Base-by-base conservation (phyloP, 2,329 filamentous ascomycete genomes). In the Alternaria novae-zelandiae region DNA sequence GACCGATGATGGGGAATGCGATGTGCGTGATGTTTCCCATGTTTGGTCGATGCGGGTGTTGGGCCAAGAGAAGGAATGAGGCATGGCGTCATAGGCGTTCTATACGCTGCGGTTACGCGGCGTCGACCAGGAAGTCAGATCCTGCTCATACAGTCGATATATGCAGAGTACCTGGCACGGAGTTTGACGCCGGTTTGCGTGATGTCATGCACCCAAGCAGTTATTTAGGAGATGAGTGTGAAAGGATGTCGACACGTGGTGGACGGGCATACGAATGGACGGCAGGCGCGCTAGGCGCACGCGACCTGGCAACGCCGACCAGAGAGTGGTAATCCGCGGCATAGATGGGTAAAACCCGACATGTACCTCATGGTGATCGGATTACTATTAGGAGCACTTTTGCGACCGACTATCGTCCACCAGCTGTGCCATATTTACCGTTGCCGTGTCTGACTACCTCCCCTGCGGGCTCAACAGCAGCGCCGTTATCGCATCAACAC, bases 401-500 rank as follows among this genome's bases (percentile, higher is more conserved):
- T 21, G 26, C 57, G 6, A n/a, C 11, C 15, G 20, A 26, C 17
- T 20, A 15, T 25, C 32, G 30, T 36, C n/a, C 28, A 21, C 21
- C 28, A 53, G 28, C 28, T 36, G 30, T 20, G 13, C 28, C 11
- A 13, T 53, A 36, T 13, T n/a, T 36, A 23, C 32, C 41, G 36
- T 49, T 12, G 20, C 17, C 11, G 2, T 36, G 13, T n/a, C 9
- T 23, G 32, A n/a, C 54, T 61, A 61, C 30, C 54, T 47, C 36
- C 60, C 56, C 25, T 63, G 56, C 13, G 60, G 44, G 10, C 60
- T 68, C 10, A 70, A 43, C 15, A 78, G 41, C n/a, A 76, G 56
- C n/a, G 43, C 63, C 10, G 68, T 61, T 58, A 78, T 73, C 9
- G 70, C 73, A 62, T 76, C 73, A 15, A 77, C 74, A 53, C 74